Evolutionary conservation across 208 protist species (phyloP).

Genomic region (Acanthamoeba royreba): DNA sequence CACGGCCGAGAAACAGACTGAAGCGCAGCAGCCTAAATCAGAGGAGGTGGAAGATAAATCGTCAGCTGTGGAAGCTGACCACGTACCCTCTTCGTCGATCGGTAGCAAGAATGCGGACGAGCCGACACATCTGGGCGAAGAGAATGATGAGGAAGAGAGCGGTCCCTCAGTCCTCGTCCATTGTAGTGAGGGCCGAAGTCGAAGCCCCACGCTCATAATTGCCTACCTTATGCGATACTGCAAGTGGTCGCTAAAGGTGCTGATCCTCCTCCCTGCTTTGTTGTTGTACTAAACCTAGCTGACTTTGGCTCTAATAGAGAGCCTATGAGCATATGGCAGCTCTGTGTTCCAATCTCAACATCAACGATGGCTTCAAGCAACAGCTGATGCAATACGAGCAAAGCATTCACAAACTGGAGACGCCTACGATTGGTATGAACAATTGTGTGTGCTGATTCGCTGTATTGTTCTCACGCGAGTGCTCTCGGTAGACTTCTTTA

Average conservation of each 20-base stretch:
- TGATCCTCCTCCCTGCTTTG: background rate
- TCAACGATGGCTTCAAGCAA: slow-evolving; percentile 38
- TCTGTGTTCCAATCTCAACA: background rate
- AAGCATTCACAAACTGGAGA: background rate
- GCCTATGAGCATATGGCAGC: background rate
- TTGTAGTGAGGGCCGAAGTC: slow-evolving; percentile 2
- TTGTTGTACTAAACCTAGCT: background rate
- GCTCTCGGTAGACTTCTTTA: background rate
- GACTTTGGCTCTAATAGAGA: background rate
- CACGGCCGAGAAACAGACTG: no score
- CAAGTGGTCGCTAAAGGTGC: slow-evolving; percentile 27
- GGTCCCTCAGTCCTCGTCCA: background rate
- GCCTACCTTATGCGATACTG: slow-evolving; percentile 22
- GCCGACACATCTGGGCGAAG: background rate
- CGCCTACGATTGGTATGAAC: background rate
- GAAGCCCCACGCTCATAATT: background rate
- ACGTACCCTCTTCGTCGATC: background rate
- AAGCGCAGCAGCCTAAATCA: no score
- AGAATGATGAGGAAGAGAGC: background rate
- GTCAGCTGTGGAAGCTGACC: no score
- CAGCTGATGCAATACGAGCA: background rate
- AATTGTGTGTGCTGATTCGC: no score
- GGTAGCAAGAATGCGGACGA: background rate
- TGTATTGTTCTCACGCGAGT: background rate
- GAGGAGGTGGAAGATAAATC: no score